phyloP scores from a whole-genome alignment of 495 filamentous ascomycete genomes.

The Neurospora tetraspora region DNA sequence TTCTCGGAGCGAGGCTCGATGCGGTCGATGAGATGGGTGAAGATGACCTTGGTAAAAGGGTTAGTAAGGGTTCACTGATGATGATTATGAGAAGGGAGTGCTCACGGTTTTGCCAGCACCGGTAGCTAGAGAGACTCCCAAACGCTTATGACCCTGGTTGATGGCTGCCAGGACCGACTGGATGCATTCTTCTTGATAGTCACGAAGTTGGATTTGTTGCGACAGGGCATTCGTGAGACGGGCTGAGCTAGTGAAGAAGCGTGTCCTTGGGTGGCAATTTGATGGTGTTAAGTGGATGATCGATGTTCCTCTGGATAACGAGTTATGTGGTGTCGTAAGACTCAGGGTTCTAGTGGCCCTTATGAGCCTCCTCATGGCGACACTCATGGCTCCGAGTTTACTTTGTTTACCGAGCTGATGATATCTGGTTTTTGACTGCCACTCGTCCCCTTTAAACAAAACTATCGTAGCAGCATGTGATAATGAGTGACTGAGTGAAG shows the following conservation, averaged over 20 bases:
- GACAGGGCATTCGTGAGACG: background rate
- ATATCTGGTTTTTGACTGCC: background rate
- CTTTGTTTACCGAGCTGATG: background rate
- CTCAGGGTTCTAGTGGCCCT: background rate
- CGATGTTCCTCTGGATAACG: background rate
- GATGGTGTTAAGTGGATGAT: background rate
- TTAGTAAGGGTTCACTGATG: background rate
- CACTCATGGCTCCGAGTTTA: background rate
- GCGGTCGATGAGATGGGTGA: constrained; percentile 86
- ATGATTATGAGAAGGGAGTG: background rate
- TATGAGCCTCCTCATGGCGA: background rate
- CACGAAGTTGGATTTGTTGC: constrained; percentile 47
- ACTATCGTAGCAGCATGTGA: background rate
- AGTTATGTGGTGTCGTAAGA: background rate
- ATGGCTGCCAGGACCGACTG: constrained; percentile 69
- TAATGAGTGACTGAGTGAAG: background rate
- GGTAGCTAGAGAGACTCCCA: constrained; percentile 86
- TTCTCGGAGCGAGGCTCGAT: constrained; percentile 44
- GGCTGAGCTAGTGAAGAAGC: background rate
- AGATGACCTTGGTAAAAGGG: constrained; percentile 59
- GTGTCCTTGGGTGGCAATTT: background rate
- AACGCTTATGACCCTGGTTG: constrained; percentile 61
- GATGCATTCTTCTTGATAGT: constrained; percentile 86
- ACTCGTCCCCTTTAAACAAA: background rate
- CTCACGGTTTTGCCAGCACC: constrained; percentile 85